phyloP scores from a whole-genome alignment of 129 eudicot genomes.

The Artemisia tridentata region DNA sequence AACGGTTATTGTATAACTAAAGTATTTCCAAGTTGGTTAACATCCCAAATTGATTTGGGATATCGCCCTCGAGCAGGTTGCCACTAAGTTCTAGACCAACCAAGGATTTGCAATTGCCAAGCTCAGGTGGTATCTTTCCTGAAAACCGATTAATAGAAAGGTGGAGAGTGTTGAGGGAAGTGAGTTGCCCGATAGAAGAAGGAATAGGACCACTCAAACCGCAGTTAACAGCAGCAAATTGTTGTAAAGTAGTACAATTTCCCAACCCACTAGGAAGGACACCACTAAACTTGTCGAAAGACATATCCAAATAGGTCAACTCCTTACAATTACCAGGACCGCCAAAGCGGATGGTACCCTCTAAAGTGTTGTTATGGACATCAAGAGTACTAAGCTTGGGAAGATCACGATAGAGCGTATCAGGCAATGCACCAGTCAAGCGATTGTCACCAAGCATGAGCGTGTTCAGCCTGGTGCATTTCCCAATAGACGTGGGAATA shows the following conservation, averaged over 20 bases:
- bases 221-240: slow-evolving; percentile 46
- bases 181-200: slow-evolving; percentile 59
- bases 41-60: slow-evolving; percentile 69
- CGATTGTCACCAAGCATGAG: slow-evolving; percentile 45
- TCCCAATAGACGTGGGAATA: slow-evolving; percentile 61
- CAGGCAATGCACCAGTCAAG: slow-evolving; percentile 55
- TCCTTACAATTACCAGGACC: slow-evolving; percentile 33
- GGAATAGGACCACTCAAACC: slow-evolving; percentile 66
- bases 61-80: slow-evolving; percentile 60
- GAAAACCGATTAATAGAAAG: slow-evolving; percentile 64
- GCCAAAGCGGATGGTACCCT: slow-evolving; percentile 44
- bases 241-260: slow-evolving; percentile 53
- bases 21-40: slow-evolving; percentile 41
- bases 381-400: slow-evolving; percentile 36
- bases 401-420: slow-evolving; percentile 40
- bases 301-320: slow-evolving; percentile 45
- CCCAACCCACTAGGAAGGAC: slow-evolving; percentile 59
- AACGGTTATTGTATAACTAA: slow-evolving; percentile 45
- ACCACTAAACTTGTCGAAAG: slow-evolving; percentile 54
- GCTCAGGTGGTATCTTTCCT: slow-evolving; percentile 68
- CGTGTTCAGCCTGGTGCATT: slow-evolving; percentile 48
- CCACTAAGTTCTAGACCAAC: slow-evolving; percentile 41
- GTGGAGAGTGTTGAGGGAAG: slow-evolving; percentile 42
- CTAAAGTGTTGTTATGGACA: slow-evolving; percentile 51
- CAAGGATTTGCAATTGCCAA: slow-evolving; percentile 67